These are phyloP conservation scores for Piromyces finnis DNA, from an alignment of 192 early-diverging fungal genomes.

Conservation along the genomic window DNA sequence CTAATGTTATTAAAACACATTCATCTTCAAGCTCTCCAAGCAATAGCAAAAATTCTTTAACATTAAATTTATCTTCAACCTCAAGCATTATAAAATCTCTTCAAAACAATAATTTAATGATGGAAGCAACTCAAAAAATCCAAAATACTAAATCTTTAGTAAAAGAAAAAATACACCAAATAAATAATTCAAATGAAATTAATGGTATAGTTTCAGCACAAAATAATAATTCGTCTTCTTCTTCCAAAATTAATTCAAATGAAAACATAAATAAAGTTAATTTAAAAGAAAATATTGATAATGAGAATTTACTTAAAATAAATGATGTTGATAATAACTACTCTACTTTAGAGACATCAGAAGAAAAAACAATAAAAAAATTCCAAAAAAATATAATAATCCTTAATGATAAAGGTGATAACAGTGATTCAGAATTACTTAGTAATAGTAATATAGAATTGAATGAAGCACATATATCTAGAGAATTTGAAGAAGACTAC, in stretches of 20 bases:
- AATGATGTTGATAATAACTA: too few relatives aligned
- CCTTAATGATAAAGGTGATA: not conserved
- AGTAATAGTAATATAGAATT: not conserved
- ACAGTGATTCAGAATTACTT: not conserved
- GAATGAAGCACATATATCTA: not conserved
- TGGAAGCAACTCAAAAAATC: not conserved
- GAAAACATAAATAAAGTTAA: too few relatives aligned
- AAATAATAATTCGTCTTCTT: too few relatives aligned
- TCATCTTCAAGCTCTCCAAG: not conserved
- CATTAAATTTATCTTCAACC: not conserved
- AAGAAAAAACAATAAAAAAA: not conserved
- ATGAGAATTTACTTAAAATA: too few relatives aligned
- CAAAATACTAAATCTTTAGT: not conserved
- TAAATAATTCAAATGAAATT: not conserved
- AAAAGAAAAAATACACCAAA: not conserved
- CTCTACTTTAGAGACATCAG: not conserved
- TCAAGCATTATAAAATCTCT: not conserved
- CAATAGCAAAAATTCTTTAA: not conserved
- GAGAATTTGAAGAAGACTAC: not conserved
- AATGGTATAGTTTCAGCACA: not conserved
- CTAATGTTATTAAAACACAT: not conserved
- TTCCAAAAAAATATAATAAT: not conserved
- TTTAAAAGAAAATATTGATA: too few relatives aligned
- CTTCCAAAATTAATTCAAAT: not conserved
- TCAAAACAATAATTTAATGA: not conserved